Evolutionary conservation across 208 protist species (phyloP), one percentile per base, ranked within the genome.

Genomic region (Crithidia mellificae): DNA sequence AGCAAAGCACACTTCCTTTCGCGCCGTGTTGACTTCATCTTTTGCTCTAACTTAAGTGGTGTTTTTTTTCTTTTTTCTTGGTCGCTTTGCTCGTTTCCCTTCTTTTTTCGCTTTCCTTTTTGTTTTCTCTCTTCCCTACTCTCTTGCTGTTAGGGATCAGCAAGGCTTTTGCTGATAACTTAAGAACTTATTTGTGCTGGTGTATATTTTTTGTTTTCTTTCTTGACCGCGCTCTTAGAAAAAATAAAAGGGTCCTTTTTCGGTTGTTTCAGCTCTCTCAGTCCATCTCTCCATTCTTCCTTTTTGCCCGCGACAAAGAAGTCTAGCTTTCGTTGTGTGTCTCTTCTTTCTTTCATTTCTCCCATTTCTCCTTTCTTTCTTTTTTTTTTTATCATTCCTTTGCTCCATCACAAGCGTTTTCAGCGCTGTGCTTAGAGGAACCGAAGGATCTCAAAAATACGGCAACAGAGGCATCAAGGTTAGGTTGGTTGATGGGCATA

Each of bases 361-460:
- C n/a, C n/a, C n/a, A n/a, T n/a, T n/a, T n/a, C 9, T 11, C 43
- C 20, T 44, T 50, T 50, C 15, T 24, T 3, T 44, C 46, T 19
- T n/a, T 17, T 52, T 30, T 19, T 44, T 19, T 6, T 3, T 15
- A 3, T 56, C 11, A 11, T 38, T 38, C 34, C 34, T 39, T 58
- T 58, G 46, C 63, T 11, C 58, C 24, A 54, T 27, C 34, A 44
- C 17, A 32, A 3, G 20, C 22, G 38, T 24, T 47, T 9, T 38
- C 11, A 11, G 25, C 56, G 15, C 24, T 19, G 1, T 50, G 36
- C 36, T 19, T 32, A 38, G 36, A 38, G 36, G 56, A 22, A 25
- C 36, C 17, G 58, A 38, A 39, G 36, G 17, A 8, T 41, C 15
- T 53, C 44, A 62, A 62, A 62, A 62, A 17, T 32, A 46, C 41